Evolutionary conservation across 2,329 filamentous ascomycete species (phyloP), one percentile per base, ranked within the genome.

Genomic region (Magnaporthiopsis rhizophila): DNA sequence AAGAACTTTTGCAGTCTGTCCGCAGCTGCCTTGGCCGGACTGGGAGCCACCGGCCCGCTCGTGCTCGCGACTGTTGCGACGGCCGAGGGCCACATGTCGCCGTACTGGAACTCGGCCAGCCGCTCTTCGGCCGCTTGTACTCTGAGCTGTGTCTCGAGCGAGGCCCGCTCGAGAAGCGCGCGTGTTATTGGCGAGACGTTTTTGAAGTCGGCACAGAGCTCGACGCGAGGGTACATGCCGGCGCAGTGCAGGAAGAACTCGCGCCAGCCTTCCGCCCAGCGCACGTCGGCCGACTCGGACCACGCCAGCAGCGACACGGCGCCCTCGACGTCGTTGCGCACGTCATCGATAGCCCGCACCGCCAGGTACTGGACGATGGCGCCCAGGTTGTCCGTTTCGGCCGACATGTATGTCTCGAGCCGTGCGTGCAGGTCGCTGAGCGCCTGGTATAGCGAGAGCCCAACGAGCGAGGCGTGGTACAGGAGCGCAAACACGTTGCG

Each of bases 401-500:
- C 78, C 61, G 80, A 80, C 78, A 86, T 82, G 67, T 84, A 89
- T 32, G 78, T 74, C 61, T 86, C 81, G 9, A 89, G 80, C 2
- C 88, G 82, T 9, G 80, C 75, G 56, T 86, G 85, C 0, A 91
- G 75, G 68, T 89, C 88, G 0, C 77, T 78, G 6, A 91, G 75
- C 50, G 87, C 86, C 68, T 89, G 85, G 67, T 82, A 83, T 0
- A 90, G 72, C 5, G 87, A 86, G 1, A 84, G 70, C 0, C 88
- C 88, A 2, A 90, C 87, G 0, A 90, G 78, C 0, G 87, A 87
- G 28, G 84, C 83, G 62, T 85, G 81, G 69, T 85, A 87, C 2
- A 90, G 73, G 45, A 90, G 74, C 0, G 87, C 88, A 68, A 91
- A 86, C 59, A 90, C 83, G 69, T 90, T 91, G 26, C 88, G 83